phyloP scores from a whole-genome alignment of 1,284 basidiomycete genomes.

The Heterobasidion irregulare region DNA sequence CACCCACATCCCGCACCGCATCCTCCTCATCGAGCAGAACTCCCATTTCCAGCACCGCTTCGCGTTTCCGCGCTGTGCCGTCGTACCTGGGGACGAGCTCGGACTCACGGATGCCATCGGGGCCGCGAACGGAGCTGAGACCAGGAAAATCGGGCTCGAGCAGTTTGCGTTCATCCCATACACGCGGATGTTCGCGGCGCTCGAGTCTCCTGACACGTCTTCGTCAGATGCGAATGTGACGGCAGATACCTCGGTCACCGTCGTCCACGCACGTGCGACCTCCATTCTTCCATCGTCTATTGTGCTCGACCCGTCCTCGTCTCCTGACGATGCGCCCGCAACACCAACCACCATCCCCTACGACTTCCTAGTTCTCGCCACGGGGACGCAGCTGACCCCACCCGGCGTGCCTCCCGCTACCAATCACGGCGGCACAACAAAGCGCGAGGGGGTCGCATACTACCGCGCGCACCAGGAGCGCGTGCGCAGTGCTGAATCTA shows the following conservation, averaged over 20 bases:
- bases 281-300: conserved; percentile 17
- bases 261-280: conserved; percentile 16
- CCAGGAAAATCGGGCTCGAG: conserved; percentile 10
- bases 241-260: conserved; percentile 1
- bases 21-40: conserved; percentile 33
- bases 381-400: conserved; percentile 17
- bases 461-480: conserved; percentile 12
- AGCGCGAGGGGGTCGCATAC: conserved; percentile 11
- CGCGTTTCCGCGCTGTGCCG: conserved; percentile 33
- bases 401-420: conserved; percentile 12
- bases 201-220: not conserved
- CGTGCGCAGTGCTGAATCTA: conserved; percentile 7
- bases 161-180: conserved; percentile 40
- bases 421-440: not conserved
- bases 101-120: no score
- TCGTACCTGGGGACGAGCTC: conserved; percentile 22
- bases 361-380: conserved; percentile 24
- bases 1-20: conserved; percentile 20
- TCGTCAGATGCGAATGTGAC: conserved; percentile 9
- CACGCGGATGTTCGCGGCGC: conserved; percentile 16
- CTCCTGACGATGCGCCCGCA: not conserved
- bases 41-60: conserved; percentile 33
- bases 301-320: conserved; percentile 2
- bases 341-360: conserved; percentile 16
- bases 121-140: no score